Evolutionary conservation across 306 rosid genomes (phyloP).

Genomic region (Mimosa pudica): DNA sequence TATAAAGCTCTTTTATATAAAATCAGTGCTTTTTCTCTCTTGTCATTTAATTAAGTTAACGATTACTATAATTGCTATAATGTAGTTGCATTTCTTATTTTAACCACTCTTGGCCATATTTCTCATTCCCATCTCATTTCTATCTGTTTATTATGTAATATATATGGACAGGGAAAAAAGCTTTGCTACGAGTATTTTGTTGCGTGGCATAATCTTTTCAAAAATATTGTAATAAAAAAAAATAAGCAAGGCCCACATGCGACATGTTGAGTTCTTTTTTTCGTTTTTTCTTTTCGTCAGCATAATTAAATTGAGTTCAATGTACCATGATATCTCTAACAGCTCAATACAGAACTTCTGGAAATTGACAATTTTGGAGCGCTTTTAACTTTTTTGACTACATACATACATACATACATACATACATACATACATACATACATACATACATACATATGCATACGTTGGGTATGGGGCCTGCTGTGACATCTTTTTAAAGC

Average conservation of each 20-base stretch:
- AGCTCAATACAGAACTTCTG: neutral
- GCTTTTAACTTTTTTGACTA: neutral
- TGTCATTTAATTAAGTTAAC: neutral
- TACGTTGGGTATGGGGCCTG: neutral
- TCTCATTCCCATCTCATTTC: neutral
- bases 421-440: no score
- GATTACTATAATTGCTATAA: neutral
- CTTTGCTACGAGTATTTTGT: neutral
- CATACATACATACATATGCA: no score
- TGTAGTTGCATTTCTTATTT: neutral
- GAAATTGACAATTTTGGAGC: neutral
- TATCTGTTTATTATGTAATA: no score
- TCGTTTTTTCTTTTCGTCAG: neutral
- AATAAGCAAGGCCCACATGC: neutral
- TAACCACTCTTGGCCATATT: neutral
- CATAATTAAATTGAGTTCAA: neutral
- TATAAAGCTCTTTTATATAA: no score
- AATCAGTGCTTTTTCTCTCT: neutral
- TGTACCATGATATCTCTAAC: neutral
- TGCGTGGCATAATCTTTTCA: neutral
- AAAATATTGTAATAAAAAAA: neutral
- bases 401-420: no score
- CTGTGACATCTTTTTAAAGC: neutral
- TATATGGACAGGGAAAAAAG: no score
- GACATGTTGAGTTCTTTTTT: neutral